Conservation (phyloP, 805 yeast species). For the Nakazawaea anatomiae region DNA sequence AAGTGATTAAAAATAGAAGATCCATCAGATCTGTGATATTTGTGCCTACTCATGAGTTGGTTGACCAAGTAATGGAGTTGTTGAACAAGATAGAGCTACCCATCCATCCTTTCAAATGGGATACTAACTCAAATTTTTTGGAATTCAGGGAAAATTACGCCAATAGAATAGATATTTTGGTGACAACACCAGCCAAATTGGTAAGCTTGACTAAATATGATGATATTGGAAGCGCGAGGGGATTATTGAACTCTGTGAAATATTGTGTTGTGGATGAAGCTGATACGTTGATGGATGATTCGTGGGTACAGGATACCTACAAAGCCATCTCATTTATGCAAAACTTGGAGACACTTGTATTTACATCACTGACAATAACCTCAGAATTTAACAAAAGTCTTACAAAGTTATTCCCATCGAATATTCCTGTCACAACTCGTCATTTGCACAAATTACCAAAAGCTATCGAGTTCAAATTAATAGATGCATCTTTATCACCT, state of each 20-base stretch:
- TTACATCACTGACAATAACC: conserved; percentile 91
- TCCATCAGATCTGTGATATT: conserved; percentile 67
- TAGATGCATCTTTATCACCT: conserved; percentile 75
- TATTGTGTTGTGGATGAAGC: conserved; percentile 88
- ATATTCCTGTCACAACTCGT: conserved; percentile 68
- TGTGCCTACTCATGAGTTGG: conserved; percentile 86
- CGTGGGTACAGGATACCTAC: conserved; percentile 66
- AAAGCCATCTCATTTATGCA: conserved; percentile 41
- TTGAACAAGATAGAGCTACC: conserved; percentile 25
- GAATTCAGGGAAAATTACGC: conserved; percentile 42
- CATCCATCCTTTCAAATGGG: conserved; percentile 54
- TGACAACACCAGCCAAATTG: conserved; percentile 82
- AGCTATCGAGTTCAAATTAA: conserved; percentile 61
- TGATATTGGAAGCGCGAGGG: conserved; percentile 25
- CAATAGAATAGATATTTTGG: conserved; percentile 65
- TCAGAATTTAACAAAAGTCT: conserved; percentile 63
- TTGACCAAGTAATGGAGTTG: conserved; percentile 64
- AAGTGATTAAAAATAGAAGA: conserved; percentile 26
- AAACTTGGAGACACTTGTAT: conserved; percentile 55
- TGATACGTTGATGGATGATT: conserved; percentile 80
- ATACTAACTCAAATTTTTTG: conserved; percentile 48
- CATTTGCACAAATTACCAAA: conserved; percentile 80
- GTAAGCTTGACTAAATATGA: conserved; percentile 24
- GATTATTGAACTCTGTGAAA: conserved; percentile 38
- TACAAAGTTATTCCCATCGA: conserved; percentile 55